A percentile compares a stretch with the other conserved stretches of the same genome.
phyloP scores from a whole-genome alignment of 164 flowering plant genomes.

The Vitis cinerea region DNA sequence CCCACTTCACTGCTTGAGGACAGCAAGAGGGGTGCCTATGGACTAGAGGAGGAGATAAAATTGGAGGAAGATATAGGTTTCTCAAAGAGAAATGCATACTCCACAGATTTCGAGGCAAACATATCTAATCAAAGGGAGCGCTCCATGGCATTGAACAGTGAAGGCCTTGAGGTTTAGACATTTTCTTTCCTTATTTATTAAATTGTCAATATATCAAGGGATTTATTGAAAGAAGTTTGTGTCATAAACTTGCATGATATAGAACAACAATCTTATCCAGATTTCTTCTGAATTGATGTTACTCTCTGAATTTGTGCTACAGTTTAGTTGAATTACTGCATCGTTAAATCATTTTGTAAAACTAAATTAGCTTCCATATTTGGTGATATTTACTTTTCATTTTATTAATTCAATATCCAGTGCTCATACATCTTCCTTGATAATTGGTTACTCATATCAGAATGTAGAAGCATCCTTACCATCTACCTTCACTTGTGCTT shows the following conservation, averaged over 20 bases:
- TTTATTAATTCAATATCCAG: too few species aligned
- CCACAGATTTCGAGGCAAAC: constrained; percentile 53
- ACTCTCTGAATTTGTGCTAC: too few species aligned
- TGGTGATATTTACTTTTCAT: too few species aligned
- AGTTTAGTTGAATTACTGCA: too few species aligned
- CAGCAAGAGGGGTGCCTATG: constrained; percentile 35
- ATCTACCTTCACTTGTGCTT: too few species aligned
- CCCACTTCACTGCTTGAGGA: constrained; percentile 90
- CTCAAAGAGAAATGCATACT: constrained; percentile 50
- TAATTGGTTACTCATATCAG: too few species aligned
- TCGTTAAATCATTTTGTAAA: too few species aligned
- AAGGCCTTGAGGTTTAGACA: constrained; percentile 85
- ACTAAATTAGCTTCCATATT: too few species aligned
- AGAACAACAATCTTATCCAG: too few species aligned
- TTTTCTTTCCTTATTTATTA: not conserved
- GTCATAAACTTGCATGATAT: not conserved
- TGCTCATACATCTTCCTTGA: too few species aligned
- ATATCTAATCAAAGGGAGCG: constrained; percentile 72
- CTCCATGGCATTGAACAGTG: constrained; percentile 87
- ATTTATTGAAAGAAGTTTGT: not conserved
- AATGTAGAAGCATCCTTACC: too few species aligned
- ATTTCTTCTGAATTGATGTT: too few species aligned
- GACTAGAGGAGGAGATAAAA: constrained; percentile 37
- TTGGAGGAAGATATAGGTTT: constrained; percentile 44
- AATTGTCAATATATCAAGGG: not conserved